phyloP scores from a whole-genome alignment of 164 flowering plant genomes.

The Hamamelis virginiana region DNA sequence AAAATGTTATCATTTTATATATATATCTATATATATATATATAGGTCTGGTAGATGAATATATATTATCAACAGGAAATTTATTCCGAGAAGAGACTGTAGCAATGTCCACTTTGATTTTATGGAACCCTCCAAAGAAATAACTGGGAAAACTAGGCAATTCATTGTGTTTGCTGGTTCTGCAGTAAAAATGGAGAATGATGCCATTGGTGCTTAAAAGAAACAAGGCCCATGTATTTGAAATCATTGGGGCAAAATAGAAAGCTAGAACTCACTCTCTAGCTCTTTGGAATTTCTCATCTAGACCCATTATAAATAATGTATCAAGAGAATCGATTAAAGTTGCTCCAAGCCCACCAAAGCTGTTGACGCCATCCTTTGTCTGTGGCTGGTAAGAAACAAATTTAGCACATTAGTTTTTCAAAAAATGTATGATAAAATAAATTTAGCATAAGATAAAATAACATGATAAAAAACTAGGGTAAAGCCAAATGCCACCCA shows the following conservation, averaged over 20 bases:
- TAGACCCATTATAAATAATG: conserved; percentile 95
- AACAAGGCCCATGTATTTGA: background rate
- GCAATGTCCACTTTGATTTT: background rate
- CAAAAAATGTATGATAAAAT: background rate
- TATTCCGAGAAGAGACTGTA: background rate
- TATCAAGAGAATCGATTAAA: conserved; percentile 86
- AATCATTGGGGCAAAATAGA: background rate
- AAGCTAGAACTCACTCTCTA: conserved; percentile 71
- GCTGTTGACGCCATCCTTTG: conserved; percentile 85
- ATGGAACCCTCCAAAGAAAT: too few species aligned
- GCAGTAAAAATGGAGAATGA: background rate
- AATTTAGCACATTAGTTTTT: conserved; percentile 9
- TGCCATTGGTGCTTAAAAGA: background rate
- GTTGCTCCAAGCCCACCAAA: conserved; percentile 99
- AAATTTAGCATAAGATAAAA: background rate
- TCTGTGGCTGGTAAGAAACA: conserved; percentile 67
- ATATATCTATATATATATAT: too few species aligned
- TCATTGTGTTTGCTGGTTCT: background rate
- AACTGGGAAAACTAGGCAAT: background rate
- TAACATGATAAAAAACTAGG: background rate
- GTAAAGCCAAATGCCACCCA: background rate
- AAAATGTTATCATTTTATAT: too few species aligned
- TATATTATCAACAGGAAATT: background rate
- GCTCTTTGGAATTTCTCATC: conserved; percentile 88
- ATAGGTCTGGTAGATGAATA: too few species aligned